Evolutionary conservation across 495 filamentous ascomycete species (phyloP).

Genomic region (Penicillium bialowiezense): DNA sequence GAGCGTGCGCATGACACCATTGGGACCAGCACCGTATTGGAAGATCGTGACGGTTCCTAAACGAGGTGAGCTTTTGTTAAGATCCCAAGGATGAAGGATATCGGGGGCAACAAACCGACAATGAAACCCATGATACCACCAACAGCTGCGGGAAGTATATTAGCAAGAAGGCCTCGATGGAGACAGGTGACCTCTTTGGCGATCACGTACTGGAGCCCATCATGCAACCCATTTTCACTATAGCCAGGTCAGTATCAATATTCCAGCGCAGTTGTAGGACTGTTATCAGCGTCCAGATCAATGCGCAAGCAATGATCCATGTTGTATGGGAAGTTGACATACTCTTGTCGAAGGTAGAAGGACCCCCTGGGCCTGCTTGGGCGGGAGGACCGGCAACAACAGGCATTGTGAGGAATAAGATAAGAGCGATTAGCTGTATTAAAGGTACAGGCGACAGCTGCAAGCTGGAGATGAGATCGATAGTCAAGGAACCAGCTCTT

Average conservation of each 20-base stretch:
- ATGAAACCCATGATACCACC: constrained; percentile 97
- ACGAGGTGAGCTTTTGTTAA: constrained; percentile 6
- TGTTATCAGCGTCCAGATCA: not conserved
- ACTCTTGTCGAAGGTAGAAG: constrained; percentile 92
- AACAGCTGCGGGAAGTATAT: constrained; percentile 60
- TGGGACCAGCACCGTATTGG: constrained; percentile 86
- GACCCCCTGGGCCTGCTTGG: constrained; percentile 51
- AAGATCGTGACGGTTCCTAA: constrained; percentile 90
- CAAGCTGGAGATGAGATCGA: not conserved
- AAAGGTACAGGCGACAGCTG: constrained; percentile 1
- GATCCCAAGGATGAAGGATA: not conserved
- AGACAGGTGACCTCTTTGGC: not conserved
- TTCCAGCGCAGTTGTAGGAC: not conserved
- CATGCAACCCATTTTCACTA: constrained; percentile 97
- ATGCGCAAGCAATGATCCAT: not conserved
- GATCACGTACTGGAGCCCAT: constrained; percentile 86
- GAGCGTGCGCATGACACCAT: constrained; percentile 87
- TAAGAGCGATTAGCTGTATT: not conserved
- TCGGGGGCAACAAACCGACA: constrained; percentile 60
- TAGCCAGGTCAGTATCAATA: constrained; percentile 21
- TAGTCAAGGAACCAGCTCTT: constrained; percentile 11
- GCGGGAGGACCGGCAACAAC: constrained; percentile 58
- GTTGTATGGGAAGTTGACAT: constrained; percentile 33
- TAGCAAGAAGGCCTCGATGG: constrained; percentile 8
- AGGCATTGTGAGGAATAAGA: constrained; percentile 53